Percentiles rank a stretch among this genome's conserved stretches.
Evolutionary conservation across 78 protist genomes (phyloP).

Genomic region (Dictyostelium citrinum): DNA sequence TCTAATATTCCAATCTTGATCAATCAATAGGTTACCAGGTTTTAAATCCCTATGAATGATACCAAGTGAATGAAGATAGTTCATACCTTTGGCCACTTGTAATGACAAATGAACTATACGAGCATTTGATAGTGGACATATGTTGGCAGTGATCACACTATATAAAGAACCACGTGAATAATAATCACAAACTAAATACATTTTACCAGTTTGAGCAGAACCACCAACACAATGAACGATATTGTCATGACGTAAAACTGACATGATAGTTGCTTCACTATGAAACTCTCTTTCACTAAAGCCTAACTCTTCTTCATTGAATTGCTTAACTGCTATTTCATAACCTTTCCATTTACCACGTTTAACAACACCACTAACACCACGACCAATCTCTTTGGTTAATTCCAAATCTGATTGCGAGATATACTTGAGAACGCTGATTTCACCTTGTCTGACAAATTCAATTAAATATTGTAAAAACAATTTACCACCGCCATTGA

Average conservation of each 20-base stretch:
- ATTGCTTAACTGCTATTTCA: slow-evolving; percentile 18
- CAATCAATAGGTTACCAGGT: slow-evolving; percentile 46
- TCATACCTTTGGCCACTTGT: slow-evolving; percentile 48
- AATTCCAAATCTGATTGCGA: background rate
- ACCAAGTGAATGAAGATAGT: slow-evolving; percentile 63
- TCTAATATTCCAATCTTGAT: slow-evolving; percentile 54
- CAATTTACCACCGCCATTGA: slow-evolving; percentile 32
- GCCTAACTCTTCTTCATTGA: slow-evolving; percentile 29
- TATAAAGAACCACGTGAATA: slow-evolving; percentile 16
- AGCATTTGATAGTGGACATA: slow-evolving; percentile 29
- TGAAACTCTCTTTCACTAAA: slow-evolving; percentile 53
- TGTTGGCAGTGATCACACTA: slow-evolving; percentile 11
- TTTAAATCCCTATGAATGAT: slow-evolving; percentile 77
- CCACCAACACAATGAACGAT: slow-evolving; percentile 64
- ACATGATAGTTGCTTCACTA: slow-evolving; percentile 37
- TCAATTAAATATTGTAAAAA: slow-evolving; percentile 31
- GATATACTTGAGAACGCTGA: background rate
- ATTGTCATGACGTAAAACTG: slow-evolving; percentile 17
- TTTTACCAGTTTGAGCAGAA: background rate
- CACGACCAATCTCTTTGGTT: slow-evolving; percentile 9
- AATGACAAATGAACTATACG: slow-evolving; percentile 46
- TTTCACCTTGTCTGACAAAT: background rate
- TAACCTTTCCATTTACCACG: slow-evolving; percentile 33
- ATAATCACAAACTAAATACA: slow-evolving; percentile 44
- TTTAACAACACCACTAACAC: slow-evolving; percentile 41